Percentiles rank a stretch among this genome's conserved stretches.
Evolutionary conservation across 306 rosid genomes (phyloP).

Genomic region (Geum urbanum): DNA sequence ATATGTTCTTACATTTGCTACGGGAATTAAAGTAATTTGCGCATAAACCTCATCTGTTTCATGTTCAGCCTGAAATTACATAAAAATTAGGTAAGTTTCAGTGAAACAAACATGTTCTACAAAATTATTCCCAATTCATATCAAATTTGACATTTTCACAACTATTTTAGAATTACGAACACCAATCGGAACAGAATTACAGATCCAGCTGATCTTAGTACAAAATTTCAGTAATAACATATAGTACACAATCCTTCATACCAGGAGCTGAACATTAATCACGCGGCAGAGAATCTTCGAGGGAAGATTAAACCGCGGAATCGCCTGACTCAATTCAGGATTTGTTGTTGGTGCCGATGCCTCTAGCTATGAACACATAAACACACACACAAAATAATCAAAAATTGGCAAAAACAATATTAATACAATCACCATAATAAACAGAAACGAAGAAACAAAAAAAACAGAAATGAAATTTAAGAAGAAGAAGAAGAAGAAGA

Average conservation of each 20-base stretch:
- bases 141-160: background rate
- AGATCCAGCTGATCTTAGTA: background rate
- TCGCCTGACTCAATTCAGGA: constrained; percentile 74
- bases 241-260: constrained; percentile 18
- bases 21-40: constrained; percentile 75
- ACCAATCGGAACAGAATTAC: background rate
- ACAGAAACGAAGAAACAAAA: background rate
- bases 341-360: constrained; percentile 76
- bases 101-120: background rate
- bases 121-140: background rate
- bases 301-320: constrained; percentile 68
- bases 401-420: constrained; percentile 11
- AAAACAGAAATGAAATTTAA: background rate
- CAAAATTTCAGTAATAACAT: background rate
- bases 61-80: constrained; percentile 68
- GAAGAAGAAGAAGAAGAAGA: constrained; percentile 6
- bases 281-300: constrained; percentile 79
- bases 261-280: constrained; percentile 57
- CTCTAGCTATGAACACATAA: constrained; percentile 52
- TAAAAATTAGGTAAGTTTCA: constrained; percentile 24
- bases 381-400: background rate
- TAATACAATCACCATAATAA: constrained; percentile 2
- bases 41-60: constrained; percentile 93
- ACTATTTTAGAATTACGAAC: background rate
- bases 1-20: constrained; percentile 53